Base-by-base conservation (phyloP, 768 basidiomycete genomes). In the Tricholoma terreum region DNA sequence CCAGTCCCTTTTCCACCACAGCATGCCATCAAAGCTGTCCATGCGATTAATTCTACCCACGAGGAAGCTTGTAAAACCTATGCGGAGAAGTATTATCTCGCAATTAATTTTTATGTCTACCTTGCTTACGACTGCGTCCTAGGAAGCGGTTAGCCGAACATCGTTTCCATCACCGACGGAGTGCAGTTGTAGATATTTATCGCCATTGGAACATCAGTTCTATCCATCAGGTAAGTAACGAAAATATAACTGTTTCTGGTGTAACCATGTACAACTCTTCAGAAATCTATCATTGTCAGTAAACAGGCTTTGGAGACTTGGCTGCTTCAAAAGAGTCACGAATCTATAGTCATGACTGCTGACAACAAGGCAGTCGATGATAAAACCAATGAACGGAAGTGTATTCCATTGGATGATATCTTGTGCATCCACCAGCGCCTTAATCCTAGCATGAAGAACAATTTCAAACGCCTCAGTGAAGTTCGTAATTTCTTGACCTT, bases 391-490 rank as follows among this genome's bases (percentile, higher is more conserved):
- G 59, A 72, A 58, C 55, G 62, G 40, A 51, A 63, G 42, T 59
- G 69, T 15, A 75, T 78, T 38, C 61, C 72, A n/a, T 62, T 73
- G 42, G 64, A 72, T 7, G 80, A 83, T 31, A 80, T 92, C 21
- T 54, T 82, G 7, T 94, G 92, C 60, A 61, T 61, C 17, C 92
- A 94, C 67, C 79, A 79, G 4, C 68, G 62, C 19, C 75, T 92
- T 35, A 79, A 90, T 69, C 90, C 90, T 10, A 63, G 62, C 21
- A 85, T 83, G 66, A 78, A 80, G 3, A 62, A 65, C 43, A 72
- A 80, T 59, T 87, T 93, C 83, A 93, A 92, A 65, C 79, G 85
- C 50, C 79, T 94, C 40, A 78, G 73, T 22, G 68, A 73, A 65
- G 89, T 89, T 50, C 46, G 76, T 61, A 12, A 21, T 54, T 49